Evolutionary conservation across 805 yeast species (phyloP), one percentile per base, ranked within the genome.

Genomic region (Wickerhamomyces xylosicus): DNA sequence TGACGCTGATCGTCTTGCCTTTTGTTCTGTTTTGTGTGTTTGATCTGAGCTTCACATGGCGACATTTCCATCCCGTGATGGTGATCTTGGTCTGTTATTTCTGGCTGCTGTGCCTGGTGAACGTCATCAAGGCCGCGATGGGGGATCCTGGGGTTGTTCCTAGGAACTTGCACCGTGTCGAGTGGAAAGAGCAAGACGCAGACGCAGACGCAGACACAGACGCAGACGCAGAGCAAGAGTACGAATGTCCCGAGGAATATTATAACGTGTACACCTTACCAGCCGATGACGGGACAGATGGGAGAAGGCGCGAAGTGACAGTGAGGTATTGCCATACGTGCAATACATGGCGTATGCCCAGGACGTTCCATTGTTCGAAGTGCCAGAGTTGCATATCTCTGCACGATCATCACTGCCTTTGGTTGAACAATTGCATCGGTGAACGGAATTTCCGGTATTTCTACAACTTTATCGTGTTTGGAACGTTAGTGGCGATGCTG

Each of bases 341-440:
- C 51, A 60, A 71, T 22, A 67, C 77, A 33, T 84, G 94, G 90
- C 59, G 90, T 46, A 80, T 86, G 9, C 85, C 87, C 1, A 59
- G 94, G 38, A 61, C 87, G 1, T 73, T 80, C 40, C 95, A 85
- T 56, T 85, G 95, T 51, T 66, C 78, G 2, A 64, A 65, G 3
- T 85, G 95, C 58, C 74, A 74, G 44, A 64, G 65, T 7, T 85
- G 95, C 51, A 63, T 83, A 6, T 33, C 41, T 7, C 22, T 48
- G 1, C 56, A 52, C 34, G 56, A 52, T 29, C 56, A 52, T 27
- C 56, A 52, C 16, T 81, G 89, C 52, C 48, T 65, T 28, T 76
- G 83, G 74, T 53, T 85, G 37, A 79, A 81, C 50, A 83, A 77
- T 47, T 85, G 95, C 54, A 69, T 85, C 33, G 95, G 95, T 1